These are phyloP conservation scores for Suillus alpinus DNA, from an alignment of 768 basidiomycete species.

Conservation along the genomic window DNA sequence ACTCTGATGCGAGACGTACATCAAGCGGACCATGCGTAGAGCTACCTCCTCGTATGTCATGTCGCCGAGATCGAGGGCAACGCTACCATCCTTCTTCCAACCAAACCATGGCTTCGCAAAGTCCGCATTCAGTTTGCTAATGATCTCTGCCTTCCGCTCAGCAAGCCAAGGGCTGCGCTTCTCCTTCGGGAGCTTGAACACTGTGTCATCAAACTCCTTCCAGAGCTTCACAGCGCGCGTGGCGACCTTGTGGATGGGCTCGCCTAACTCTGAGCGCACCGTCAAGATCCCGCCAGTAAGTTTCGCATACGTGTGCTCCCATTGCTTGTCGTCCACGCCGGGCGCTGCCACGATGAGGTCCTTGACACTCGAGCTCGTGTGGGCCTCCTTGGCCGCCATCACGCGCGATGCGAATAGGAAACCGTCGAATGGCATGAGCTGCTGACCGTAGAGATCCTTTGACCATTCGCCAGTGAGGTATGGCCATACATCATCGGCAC, in stretches of 20 bases:
- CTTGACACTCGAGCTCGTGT: conserved; percentile 92
- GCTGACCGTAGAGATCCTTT: conserved; percentile 69
- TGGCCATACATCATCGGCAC: conserved; percentile 92
- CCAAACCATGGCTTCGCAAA: conserved; percentile 98
- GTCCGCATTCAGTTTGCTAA: conserved; percentile 89
- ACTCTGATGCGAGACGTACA: conserved; percentile 89
- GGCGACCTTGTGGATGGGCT: conserved; percentile 99
- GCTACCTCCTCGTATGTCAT: conserved; percentile 99
- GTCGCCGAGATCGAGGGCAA: conserved; percentile 84
- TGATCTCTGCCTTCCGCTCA: conserved; percentile 86
- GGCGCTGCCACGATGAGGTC: conserved; percentile 91
- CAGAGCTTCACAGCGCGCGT: conserved; percentile 96
- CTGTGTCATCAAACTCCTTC: conserved; percentile 97
- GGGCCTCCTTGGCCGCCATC: conserved; percentile 99
- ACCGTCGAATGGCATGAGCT: conserved; percentile 98
- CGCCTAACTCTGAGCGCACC: conserved; percentile 95
- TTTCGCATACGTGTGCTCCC: conserved; percentile 94
- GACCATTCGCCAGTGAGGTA: conserved; percentile 98
- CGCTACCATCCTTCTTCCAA: conserved; percentile 87
- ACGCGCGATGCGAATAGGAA: conserved; percentile 95
- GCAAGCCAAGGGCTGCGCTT: conserved; percentile 88
- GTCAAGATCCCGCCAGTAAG: conserved; percentile 96
- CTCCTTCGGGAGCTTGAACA: conserved; percentile 95
- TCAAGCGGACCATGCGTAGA: conserved; percentile 86
- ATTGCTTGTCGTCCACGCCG: conserved; percentile 86